These are phyloP conservation scores for Umbelopsis vinacea DNA, from an alignment of 192 early-diverging fungal species.

Conservation along the genomic window DNA sequence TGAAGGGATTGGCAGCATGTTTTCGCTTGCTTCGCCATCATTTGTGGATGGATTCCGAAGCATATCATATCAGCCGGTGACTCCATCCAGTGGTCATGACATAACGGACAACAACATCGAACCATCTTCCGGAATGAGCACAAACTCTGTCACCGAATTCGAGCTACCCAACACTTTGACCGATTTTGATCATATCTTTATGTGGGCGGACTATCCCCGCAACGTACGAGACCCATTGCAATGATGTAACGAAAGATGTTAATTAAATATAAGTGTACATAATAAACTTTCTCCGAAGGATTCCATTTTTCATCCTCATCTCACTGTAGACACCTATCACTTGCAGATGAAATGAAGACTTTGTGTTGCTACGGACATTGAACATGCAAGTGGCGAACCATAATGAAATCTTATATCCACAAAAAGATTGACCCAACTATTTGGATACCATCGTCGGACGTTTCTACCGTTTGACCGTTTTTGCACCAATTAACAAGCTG, in stretches of 20 bases:
- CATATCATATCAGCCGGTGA: not conserved
- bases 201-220: conserved; percentile 9
- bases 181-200: conserved; percentile 23
- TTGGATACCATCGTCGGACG: too few species aligned
- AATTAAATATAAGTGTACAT: not conserved
- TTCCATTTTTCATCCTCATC: not conserved
- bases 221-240: not conserved
- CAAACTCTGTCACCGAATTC: conserved; percentile 2
- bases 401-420: too few species aligned
- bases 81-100: not conserved
- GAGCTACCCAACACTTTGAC: not conserved
- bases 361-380: too few species aligned
- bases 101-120: not conserved
- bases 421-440: too few species aligned
- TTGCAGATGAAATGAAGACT: too few species aligned
- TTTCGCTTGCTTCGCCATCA: conserved; percentile 5
- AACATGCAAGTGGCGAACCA: too few species aligned
- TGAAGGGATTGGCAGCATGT: not conserved
- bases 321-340: too few species aligned
- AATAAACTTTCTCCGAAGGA: not conserved
- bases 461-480: too few species aligned
- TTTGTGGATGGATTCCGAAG: conserved; percentile 16
- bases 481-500: too few species aligned
- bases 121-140: not conserved
- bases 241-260: not conserved